Evolutionary conservation across 2,329 filamentous ascomycete genomes (phyloP).

Genomic region (Ceratocystis albifundus): DNA sequence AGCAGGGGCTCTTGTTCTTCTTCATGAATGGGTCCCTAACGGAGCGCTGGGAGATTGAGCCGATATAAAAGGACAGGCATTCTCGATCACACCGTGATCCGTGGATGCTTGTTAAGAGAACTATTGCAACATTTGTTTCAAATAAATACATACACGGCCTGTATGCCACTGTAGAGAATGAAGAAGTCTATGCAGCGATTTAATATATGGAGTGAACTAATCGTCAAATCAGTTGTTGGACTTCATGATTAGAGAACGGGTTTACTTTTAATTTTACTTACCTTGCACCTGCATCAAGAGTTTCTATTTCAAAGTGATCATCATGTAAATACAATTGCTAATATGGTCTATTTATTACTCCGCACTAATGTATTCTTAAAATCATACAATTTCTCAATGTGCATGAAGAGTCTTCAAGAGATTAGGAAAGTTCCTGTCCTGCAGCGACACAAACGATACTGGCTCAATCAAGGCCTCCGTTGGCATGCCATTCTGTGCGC

Average conservation of each 20-base stretch:
- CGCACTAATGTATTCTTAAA: too few relatives aligned
- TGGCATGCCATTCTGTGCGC: slow-evolving; percentile 29
- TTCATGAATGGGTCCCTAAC: slow-evolving; percentile 53
- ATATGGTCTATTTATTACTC: too few relatives aligned
- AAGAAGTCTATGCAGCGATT: too few relatives aligned
- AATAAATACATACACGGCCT: too few relatives aligned
- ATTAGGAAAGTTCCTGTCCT: slow-evolving; percentile 27
- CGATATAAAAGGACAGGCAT: slow-evolving; percentile 19
- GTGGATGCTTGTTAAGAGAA: slow-evolving; percentile 36
- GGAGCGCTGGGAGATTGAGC: slow-evolving; percentile 56
- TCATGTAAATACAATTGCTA: too few relatives aligned
- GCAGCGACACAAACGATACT: slow-evolving; percentile 32
- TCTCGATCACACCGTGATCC: slow-evolving; percentile 26
- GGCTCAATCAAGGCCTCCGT: slow-evolving; percentile 45
- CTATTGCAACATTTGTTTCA: slow-evolving; percentile 29
- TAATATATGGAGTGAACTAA: too few relatives aligned
- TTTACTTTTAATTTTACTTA: too few relatives aligned
- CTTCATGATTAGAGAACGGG: too few relatives aligned
- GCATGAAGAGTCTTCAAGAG: slow-evolving; percentile 17
- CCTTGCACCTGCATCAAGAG: too few relatives aligned
- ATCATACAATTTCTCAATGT: neutral
- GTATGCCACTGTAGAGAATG: too few relatives aligned
- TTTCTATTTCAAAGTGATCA: too few relatives aligned
- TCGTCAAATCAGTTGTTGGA: too few relatives aligned
- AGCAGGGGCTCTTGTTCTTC: slow-evolving; percentile 47